Base-by-base conservation (phyloP, 352 stramenopile genomes). In the Lagenidium sp. region DNA sequence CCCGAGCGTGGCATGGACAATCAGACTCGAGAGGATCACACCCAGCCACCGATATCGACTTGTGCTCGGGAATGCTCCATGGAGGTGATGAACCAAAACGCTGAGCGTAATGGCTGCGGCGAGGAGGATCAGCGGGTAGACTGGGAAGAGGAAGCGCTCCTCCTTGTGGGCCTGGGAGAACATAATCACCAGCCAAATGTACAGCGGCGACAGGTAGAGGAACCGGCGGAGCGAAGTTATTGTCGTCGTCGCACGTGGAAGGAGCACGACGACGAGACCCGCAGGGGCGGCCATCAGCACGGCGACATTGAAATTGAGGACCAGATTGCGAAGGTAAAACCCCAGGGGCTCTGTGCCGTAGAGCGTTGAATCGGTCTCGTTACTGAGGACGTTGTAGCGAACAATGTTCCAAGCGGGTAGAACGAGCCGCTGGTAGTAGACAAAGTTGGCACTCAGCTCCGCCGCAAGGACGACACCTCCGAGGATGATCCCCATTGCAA, bases 91-190 rank as follows among this genome's bases (percentile, higher is more conserved):
- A 4, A 70, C 62, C 5, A 79, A 26, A 10, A 63, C 60, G 35
- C 82, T 79, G 13, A 96, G 50, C 13, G 74, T 80, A 29, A 82
- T 59, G 2, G 85, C 91, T 26, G 83, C 86, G 22, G 65, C 60
- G 18, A 96, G 55, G 47, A 75, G 91, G 4, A 98, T 56, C 1
- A 97, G 66, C 12, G 95, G 90, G 57, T 98, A 99, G 6, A 97
- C 69, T 0, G 94, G 94, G 50, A 95, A 99, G 15, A 99, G 54
- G 58, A 99, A 99, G 4, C 95, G 78, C 69, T 99, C 96, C 55
- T 99, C 96, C 59, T 99, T 99, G 77, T 99, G 96, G 19, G 95
- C 76, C 55, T 97, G 78, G n/a, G 76, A 50, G 30, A 94, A 82
- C 57, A 98, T 96, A 30, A 98, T 83, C 4, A 29, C 55, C 35